These are phyloP conservation scores for Termitomyces bulborhizus DNA, from an alignment of 768 basidiomycete species.

Conservation along the genomic window DNA sequence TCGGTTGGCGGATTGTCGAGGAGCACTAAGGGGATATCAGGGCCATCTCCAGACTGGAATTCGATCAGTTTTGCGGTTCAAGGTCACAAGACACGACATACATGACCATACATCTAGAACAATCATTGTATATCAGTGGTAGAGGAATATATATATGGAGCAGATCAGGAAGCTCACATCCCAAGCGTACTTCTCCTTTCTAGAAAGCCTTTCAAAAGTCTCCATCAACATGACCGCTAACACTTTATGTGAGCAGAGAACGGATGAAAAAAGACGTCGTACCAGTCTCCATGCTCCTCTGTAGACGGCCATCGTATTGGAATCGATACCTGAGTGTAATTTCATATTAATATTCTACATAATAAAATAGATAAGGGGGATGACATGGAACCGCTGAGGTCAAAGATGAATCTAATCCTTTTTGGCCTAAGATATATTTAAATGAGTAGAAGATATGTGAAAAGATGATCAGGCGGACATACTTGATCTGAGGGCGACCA, in stretches of 20 bases:
- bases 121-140: neutral
- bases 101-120: constrained; percentile 56
- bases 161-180: constrained; percentile 41
- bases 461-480: constrained; percentile 2
- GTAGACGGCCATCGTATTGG: constrained; percentile 63
- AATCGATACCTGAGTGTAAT: constrained; percentile 53
- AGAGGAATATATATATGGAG: neutral
- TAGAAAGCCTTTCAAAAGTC: constrained; percentile 53
- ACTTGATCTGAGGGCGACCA: constrained; percentile 67
- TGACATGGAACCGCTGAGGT: constrained; percentile 64
- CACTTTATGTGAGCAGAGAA: neutral
- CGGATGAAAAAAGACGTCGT: neutral
- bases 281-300: constrained; percentile 64
- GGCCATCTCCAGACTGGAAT: constrained; percentile 56
- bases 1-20: constrained; percentile 43
- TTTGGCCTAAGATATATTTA: constrained; percentile 36
- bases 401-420: constrained; percentile 63
- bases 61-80: neutral
- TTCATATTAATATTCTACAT: neutral
- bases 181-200: constrained; percentile 73
- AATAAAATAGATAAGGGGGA: neutral
- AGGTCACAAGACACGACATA: constrained; percentile 23
- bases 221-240: constrained; percentile 73
- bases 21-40: constrained; percentile 48
- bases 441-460: neutral